Conservation (phyloP, 2,329 filamentous ascomycete genomes). For the Epichloe festucae region DNA sequence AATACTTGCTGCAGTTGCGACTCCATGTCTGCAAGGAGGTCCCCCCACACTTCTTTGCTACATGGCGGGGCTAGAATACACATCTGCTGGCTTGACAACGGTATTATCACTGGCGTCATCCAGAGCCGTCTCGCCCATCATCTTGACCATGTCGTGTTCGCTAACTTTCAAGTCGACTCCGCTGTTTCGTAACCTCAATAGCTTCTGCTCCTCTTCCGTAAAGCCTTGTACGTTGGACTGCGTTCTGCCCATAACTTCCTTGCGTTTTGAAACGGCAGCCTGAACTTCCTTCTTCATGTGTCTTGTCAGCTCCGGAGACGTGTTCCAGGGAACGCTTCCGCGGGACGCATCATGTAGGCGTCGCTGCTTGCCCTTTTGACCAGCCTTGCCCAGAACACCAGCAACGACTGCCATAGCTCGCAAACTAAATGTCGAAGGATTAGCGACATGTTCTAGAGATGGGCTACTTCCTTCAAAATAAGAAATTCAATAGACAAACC, state of each 20-base stretch:
- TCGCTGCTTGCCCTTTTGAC: slow-evolving; percentile 59
- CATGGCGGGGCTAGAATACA: not conserved
- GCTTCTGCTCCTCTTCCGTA: slow-evolving; percentile 24
- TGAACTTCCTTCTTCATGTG: slow-evolving; percentile 24
- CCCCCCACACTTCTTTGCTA: not conserved
- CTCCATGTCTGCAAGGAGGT: slow-evolving; percentile 8
- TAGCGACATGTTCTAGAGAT: not conserved
- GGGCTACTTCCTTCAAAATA: not conserved
- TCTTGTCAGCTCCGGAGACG: slow-evolving; percentile 27
- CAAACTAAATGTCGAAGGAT: slow-evolving; percentile 39
- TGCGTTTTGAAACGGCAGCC: slow-evolving; percentile 19
- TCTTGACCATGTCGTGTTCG: slow-evolving; percentile 25
- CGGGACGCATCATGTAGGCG: slow-evolving; percentile 48
- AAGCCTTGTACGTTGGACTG: slow-evolving; percentile 23
- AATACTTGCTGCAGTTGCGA: slow-evolving; percentile 8
- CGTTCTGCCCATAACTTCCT: slow-evolving; percentile 24
- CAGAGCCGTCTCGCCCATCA: slow-evolving; percentile 13
- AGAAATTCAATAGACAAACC: slow-evolving; percentile 32
- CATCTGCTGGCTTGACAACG: slow-evolving; percentile 1
- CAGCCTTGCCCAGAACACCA: slow-evolving; percentile 74
- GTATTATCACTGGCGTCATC: slow-evolving; percentile 1
- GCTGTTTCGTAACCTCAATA: slow-evolving; percentile 17
- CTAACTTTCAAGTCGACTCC: slow-evolving; percentile 16
- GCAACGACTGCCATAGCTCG: slow-evolving; percentile 71
- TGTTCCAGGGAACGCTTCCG: slow-evolving; percentile 53